phyloP scores from a whole-genome alignment of 2,329 filamentous ascomycete species.

The Microdochium nivale region DNA sequence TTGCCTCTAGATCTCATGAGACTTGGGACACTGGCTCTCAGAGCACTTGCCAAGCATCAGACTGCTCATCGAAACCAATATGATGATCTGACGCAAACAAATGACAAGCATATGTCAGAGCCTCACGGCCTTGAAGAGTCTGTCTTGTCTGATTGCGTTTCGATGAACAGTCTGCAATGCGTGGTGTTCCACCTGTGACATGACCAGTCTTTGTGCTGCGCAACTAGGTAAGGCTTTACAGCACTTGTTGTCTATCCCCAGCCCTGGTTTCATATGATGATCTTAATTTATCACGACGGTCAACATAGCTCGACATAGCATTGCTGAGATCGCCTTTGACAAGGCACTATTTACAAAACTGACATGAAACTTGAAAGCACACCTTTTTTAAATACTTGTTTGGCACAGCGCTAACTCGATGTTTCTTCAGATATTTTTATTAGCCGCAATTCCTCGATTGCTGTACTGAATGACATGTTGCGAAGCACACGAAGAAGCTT shows the following conservation, averaged over 20 bases:
- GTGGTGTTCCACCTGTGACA: slow-evolving; percentile 7
- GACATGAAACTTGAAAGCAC: slow-evolving; percentile 11
- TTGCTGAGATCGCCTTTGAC: slow-evolving; percentile 80
- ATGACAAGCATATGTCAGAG: slow-evolving; percentile 99
- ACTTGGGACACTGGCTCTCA: not conserved
- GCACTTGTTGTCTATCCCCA: slow-evolving; percentile 5
- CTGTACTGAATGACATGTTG: too few relatives aligned
- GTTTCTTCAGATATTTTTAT: not conserved
- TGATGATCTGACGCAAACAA: slow-evolving; percentile 78
- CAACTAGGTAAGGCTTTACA: slow-evolving; percentile 1
- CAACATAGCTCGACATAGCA: slow-evolving; percentile 64
- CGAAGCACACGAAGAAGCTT: too few relatives aligned
- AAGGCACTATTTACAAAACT: slow-evolving; percentile 40
- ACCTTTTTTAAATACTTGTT: not conserved
- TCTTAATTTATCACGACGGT: slow-evolving; percentile 75
- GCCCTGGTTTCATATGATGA: slow-evolving; percentile 49
- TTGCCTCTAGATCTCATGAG: slow-evolving; percentile 3
- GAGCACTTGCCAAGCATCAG: slow-evolving; percentile 1
- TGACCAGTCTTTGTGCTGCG: not conserved
- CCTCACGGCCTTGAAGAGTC: slow-evolving; percentile 44
- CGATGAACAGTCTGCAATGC: not conserved
- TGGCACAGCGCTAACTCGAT: not conserved
- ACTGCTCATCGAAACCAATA: slow-evolving; percentile 15
- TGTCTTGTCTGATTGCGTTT: slow-evolving; percentile 32
- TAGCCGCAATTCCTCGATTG: too few relatives aligned